phyloP scores from a whole-genome alignment of 257 asterid species.

The Salvia splendens region DNA sequence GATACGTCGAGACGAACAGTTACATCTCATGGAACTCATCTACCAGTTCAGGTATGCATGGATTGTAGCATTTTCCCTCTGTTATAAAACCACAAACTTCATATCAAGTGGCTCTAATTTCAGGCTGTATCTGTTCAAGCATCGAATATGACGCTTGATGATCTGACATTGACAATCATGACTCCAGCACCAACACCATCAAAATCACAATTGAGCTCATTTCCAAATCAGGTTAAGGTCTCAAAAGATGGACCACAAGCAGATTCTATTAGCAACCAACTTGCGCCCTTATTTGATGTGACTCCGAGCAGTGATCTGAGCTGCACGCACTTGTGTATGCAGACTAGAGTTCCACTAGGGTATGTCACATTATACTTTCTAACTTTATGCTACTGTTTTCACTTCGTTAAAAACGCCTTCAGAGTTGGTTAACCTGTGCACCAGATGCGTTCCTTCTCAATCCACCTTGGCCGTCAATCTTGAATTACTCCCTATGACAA shows the following conservation, averaged over 20 bases:
- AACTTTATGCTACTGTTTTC: slow-evolving; percentile 4
- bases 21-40: slow-evolving; percentile 66
- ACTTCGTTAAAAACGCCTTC: slow-evolving; percentile 1
- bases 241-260: slow-evolving; percentile 6
- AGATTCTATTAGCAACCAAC: slow-evolving; percentile 37
- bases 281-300: slow-evolving; percentile 47
- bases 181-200: slow-evolving; percentile 77
- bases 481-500: slow-evolving; percentile 85
- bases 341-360: slow-evolving; percentile 96
- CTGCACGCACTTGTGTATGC: slow-evolving; percentile 92
- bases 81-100: slow-evolving; percentile 8
- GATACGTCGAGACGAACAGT: slow-evolving; percentile 66
- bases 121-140: slow-evolving; percentile 95
- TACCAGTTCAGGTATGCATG: slow-evolving; percentile 77
- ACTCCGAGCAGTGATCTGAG: slow-evolving; percentile 65
- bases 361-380: slow-evolving; percentile 30
- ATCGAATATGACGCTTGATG: slow-evolving; percentile 81
- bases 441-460: slow-evolving; percentile 79
- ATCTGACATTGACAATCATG: slow-evolving; percentile 84
- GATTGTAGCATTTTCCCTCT: slow-evolving; percentile 20
- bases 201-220: slow-evolving; percentile 33
- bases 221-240: not conserved
- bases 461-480: slow-evolving; percentile 85
- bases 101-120: slow-evolving; percentile 38
- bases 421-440: slow-evolving; percentile 24